Conservation (phyloP, 345 rosid species). For the Brassica nigra region DNA sequence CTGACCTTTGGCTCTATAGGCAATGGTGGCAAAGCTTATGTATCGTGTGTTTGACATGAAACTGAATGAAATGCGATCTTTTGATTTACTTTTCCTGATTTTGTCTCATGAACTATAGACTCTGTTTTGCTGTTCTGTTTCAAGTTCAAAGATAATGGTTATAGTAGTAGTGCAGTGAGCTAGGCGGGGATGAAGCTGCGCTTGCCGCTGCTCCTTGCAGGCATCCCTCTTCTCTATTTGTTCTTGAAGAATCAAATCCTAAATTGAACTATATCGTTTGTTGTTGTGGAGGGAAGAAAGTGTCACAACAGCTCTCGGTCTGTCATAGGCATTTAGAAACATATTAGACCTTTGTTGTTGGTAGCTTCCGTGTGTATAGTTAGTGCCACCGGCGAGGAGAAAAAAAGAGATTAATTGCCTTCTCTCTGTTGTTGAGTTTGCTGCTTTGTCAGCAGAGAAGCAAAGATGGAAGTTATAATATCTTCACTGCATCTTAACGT, state of each 20-base stretch:
- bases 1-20: conserved; percentile 1
- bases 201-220: neutral
- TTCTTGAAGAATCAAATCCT: neutral
- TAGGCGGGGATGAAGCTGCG: neutral
- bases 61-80: neutral
- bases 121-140: neutral
- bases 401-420: neutral
- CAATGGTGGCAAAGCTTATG: conserved; percentile 15
- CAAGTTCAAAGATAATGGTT: neutral
- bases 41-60: conserved; percentile 6
- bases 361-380: neutral
- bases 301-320: neutral
- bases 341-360: neutral
- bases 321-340: neutral
- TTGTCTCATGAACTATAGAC: neutral
- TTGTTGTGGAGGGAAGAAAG: neutral
- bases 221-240: neutral
- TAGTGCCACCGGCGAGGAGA: neutral
- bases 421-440: conserved; percentile 14
- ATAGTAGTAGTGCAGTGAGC: neutral
- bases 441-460: neutral
- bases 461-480: conserved; percentile 1
- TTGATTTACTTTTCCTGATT: neutral
- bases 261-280: neutral
- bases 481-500: no score